Base-by-base conservation (phyloP, 805 yeast genomes). In the Teunomyces cretensis region DNA sequence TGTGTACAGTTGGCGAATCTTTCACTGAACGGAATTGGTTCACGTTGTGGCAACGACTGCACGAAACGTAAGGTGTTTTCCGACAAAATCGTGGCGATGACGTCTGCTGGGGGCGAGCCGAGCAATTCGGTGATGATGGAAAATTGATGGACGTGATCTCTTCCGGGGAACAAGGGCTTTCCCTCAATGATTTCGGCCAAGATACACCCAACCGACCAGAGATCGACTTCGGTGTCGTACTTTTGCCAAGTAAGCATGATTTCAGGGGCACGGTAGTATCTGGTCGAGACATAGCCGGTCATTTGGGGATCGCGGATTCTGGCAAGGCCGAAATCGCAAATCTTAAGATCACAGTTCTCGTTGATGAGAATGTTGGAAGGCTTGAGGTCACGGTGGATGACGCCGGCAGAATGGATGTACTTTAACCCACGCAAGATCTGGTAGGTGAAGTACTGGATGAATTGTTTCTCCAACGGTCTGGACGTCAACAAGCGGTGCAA, bases 241-340 rank as follows among this genome's bases (percentile, higher is more conserved):
- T 92, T 89, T 65, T 92, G 99, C 98, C 98, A 92, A 22, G 97
- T 90, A 52, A 92, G 78, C 99, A 92, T 92, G 67, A 92, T 92
- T 65, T 92, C 99, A 1, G 99, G 99, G 0, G 98, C 99, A 51
- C 99, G 80, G 68, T 92, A 92, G 72, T 90, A 92, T 60, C 99
- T 70, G 3, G 99, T 92, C 4, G 96, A 86, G 13, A 92, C 99
- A 64, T 92, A 92, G 8, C 98, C 99, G 1, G 98, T 92, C 99
- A 92, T 92, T 65, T 92, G 98, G 11, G 97, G 97, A 69, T 92
- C 99, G 72, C 92, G 97, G 60, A 92, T 87, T 62, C 99, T 80
- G 28, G 98, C 98, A 49, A 92, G 75, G 16, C 99, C 99, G 64
- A 92, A 88, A 66, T 88, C 96, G 69, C 96, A 88, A 56, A 88